phyloP scores from a whole-genome alignment of 768 basidiomycete genomes.

The Clathrus columnatus region DNA sequence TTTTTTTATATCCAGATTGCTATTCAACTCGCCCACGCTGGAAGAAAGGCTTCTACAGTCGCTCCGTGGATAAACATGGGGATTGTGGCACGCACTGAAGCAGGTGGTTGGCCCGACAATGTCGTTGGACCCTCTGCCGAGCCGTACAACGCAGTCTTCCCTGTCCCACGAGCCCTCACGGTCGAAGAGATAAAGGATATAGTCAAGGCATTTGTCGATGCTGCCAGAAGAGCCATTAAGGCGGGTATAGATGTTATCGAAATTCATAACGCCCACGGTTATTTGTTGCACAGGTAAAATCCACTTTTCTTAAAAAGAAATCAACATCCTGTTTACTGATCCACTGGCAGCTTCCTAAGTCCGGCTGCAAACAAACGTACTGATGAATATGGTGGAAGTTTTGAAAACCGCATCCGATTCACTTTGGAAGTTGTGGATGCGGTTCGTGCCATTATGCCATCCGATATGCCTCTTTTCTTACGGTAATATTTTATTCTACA shows the following conservation, averaged over 20 bases:
- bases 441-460: constrained; percentile 49
- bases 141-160: constrained; percentile 32
- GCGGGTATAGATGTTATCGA: constrained; percentile 56
- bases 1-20: background rate
- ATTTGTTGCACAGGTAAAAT: constrained; percentile 33
- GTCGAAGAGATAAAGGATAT: constrained; percentile 48
- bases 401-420: constrained; percentile 61
- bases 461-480: constrained; percentile 61
- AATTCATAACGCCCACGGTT: constrained; percentile 60
- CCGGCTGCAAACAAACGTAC: constrained; percentile 54
- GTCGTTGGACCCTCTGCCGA: constrained; percentile 52
- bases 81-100: constrained; percentile 25
- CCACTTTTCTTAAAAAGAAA: constrained; percentile 24
- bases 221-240: constrained; percentile 42
- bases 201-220: constrained; percentile 45
- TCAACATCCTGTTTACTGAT: constrained; percentile 21
- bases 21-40: constrained; percentile 71
- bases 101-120: constrained; percentile 44
- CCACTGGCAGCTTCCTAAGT: constrained; percentile 36
- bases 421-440: constrained; percentile 56
- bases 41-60: constrained; percentile 60
- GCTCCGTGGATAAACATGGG: constrained; percentile 50
- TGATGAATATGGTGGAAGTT: constrained; percentile 62
- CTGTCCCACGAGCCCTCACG: constrained; percentile 49
- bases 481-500: constrained; percentile 32